These are phyloP conservation scores for Suillus alpinus DNA, from an alignment of 768 basidiomycete genomes.

Conservation along the genomic window DNA sequence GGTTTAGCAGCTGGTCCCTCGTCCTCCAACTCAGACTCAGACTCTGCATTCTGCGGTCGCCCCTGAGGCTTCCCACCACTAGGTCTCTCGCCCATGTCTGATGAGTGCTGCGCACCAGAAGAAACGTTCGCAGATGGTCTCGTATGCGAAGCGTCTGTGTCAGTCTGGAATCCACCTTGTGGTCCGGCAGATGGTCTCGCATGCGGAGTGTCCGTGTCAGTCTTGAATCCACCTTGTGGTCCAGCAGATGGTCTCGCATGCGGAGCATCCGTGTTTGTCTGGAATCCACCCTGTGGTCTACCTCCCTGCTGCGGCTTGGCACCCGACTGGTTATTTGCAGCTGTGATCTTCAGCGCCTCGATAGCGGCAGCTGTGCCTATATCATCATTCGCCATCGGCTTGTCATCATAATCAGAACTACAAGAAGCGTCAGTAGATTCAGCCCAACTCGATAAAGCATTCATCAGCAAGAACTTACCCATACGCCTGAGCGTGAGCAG, in stretches of 20 bases:
- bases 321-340: slow-evolving; percentile 6
- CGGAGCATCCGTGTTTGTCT: not conserved
- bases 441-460: not conserved
- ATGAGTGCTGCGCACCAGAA: slow-evolving; percentile 11
- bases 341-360: slow-evolving; percentile 29
- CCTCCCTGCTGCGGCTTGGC: not conserved
- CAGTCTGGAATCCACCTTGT: slow-evolving; percentile 1
- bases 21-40: slow-evolving; percentile 5
- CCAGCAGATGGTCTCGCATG: slow-evolving; percentile 3
- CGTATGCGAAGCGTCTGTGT: not conserved
- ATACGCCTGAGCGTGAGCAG: slow-evolving; percentile 31
- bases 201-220: not conserved
- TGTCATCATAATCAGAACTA: not conserved
- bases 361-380: slow-evolving; percentile 31
- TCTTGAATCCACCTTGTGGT: slow-evolving; percentile 1
- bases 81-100: not conserved
- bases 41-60: not conserved
- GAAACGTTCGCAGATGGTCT: slow-evolving; percentile 13
- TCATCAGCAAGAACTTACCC: slow-evolving; percentile 17
- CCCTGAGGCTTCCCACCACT: slow-evolving; percentile 3
- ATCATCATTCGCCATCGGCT: slow-evolving; percentile 24
- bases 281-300: slow-evolving; percentile 3
- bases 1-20: slow-evolving; percentile 9
- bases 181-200: slow-evolving; percentile 2
- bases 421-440: not conserved